Evolutionary conservation across 306 rosid genomes (phyloP), one percentile per base, ranked within the genome.

Genomic region (Rosa lucieae): DNA sequence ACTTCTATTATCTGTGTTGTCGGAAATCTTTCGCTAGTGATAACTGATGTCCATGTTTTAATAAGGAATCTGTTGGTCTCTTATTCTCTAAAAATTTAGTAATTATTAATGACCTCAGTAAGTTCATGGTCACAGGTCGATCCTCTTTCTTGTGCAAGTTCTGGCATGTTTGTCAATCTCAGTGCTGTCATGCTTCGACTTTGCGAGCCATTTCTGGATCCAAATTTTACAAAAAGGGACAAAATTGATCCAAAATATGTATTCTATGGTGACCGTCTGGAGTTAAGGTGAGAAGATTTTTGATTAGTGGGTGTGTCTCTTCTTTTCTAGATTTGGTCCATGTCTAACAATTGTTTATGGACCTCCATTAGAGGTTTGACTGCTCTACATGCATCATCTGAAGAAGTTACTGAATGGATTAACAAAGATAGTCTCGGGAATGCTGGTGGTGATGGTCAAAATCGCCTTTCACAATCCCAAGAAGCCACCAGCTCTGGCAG

Each of bases 81-180:
- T n/a, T 42, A 49, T 67, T n/a, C 48, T 67, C 23, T 69, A 42
- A 74, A 84, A 79, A 52, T 43, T 66, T 18, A 12, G 10, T 13
- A 10, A 0, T 73, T 62, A 55, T 37, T 49, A 13, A 47, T 21
- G 5, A 59, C 66, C 66, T 10, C 37, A 23, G 66, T 14, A 6
- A 53, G 18, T 53, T 48, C 48, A 72, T 78, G 80, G 67, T 65
- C 46, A 59, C 87, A 96, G 99, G 99, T 91, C 77, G 99, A 96
- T 80, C 94, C 89, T 79, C 79, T 91, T 74, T 85, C 98, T 62
- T 90, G 92, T 89, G 99, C 99, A 75, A 96, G 99, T 89, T 96
- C 99, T 55, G 99, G 99, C 91, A 96, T 90, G 92, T 96, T 96
- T 87, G 96, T 96, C 70, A 96, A 86, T 91, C 97, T 96, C 69